These are phyloP conservation scores for Pseudonitzschia multistriata DNA, from an alignment of 108 stramenopile genomes.

Conservation along the genomic window DNA sequence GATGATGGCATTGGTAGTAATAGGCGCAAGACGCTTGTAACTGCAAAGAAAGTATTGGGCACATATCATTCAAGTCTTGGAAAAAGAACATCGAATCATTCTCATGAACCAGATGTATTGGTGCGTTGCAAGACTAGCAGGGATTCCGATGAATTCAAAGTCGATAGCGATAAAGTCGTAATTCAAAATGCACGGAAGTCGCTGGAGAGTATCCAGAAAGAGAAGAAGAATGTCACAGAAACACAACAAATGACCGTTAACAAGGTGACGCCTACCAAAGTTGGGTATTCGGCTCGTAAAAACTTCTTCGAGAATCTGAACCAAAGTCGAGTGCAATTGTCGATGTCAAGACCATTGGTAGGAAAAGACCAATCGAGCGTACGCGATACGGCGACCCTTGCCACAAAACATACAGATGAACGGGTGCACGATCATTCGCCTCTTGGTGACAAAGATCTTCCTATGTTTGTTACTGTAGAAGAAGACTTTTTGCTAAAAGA, in stretches of 20 bases:
- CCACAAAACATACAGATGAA: neutral
- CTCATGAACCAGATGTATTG: too few relatives aligned
- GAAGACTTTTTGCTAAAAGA: constrained; percentile 14
- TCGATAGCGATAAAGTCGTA: too few relatives aligned
- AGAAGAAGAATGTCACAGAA: neutral
- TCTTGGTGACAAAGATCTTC: neutral
- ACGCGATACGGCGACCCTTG: neutral
- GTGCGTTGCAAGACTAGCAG: too few relatives aligned
- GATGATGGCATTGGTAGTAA: too few relatives aligned
- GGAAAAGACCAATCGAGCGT: neutral
- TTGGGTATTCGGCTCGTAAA: neutral
- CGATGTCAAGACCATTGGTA: neutral
- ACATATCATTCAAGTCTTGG: too few relatives aligned
- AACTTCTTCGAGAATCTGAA: constrained; percentile 9
- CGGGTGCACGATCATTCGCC: neutral
- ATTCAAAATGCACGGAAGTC: too few relatives aligned
- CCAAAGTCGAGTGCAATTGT: neutral
- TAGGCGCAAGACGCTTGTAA: too few relatives aligned
- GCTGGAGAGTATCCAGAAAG: neutral
- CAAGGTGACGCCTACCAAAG: neutral
- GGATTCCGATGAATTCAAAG: too few relatives aligned
- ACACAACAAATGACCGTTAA: neutral
- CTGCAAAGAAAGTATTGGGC: too few relatives aligned
- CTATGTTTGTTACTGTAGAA: constrained; percentile 1
- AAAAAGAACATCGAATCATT: too few relatives aligned